A percentile compares a stretch with the other conserved stretches of the same genome.
Evolutionary conservation across 2,329 filamentous ascomycete species (phyloP).

Genomic region (Pyrenophora seminiperda): DNA sequence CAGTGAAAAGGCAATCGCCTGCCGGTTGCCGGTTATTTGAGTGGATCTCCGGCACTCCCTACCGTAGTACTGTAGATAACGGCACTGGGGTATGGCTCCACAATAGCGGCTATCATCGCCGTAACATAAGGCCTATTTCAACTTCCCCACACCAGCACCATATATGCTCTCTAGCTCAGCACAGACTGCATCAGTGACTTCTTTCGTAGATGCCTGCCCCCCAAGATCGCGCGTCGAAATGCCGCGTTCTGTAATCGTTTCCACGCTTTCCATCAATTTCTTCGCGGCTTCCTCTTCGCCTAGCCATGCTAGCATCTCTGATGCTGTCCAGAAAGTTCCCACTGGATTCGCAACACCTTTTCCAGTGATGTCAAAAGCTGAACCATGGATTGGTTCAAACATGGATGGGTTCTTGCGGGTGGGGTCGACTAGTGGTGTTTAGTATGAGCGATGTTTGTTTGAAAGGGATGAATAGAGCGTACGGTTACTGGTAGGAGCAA

Average conservation of each 20-base stretch:
- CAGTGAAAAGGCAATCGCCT: too few species aligned
- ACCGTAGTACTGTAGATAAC: too few species aligned
- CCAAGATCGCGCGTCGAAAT: conserved; percentile 62
- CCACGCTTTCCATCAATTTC: conserved; percentile 58
- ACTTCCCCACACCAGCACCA: background rate
- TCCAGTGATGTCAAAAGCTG: conserved; percentile 63
- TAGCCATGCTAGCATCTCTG: conserved; percentile 64
- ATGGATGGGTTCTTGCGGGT: conserved; percentile 64
- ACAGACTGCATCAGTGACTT: conserved; percentile 53
- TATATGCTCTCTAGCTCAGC: conserved; percentile 42
- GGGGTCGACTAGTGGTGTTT: conserved; percentile 58
- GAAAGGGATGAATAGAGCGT: background rate
- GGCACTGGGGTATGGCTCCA: background rate
- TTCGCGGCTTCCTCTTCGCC: conserved; percentile 59
- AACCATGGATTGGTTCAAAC: conserved; percentile 67
- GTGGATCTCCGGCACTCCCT: background rate
- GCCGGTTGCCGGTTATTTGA: background rate
- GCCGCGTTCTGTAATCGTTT: conserved; percentile 59
- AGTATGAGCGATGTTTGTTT: background rate
- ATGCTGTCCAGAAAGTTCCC: conserved; percentile 64
- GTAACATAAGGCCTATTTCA: background rate
- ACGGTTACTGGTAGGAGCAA: conserved; percentile 70
- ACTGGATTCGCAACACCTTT: conserved; percentile 64
- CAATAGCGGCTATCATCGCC: background rate
- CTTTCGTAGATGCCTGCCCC: conserved; percentile 51